A percentile compares a stretch with the other conserved stretches of the same genome.
phyloP scores from a whole-genome alignment of 2,329 filamentous ascomycete species.

The Aquanectria penicillioides region DNA sequence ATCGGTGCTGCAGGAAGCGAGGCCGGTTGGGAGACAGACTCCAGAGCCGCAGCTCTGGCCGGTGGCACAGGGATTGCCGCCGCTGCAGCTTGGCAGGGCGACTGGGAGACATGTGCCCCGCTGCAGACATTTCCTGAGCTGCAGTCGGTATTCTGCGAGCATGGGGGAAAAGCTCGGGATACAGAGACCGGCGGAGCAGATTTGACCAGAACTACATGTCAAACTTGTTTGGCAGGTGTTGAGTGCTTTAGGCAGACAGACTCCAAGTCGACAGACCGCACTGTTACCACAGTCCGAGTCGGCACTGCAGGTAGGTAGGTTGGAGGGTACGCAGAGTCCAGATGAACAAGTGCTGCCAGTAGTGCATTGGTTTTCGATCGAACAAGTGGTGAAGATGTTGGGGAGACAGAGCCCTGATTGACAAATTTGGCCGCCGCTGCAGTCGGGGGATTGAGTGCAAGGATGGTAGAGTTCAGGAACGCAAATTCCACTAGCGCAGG shows the following conservation, averaged over 20 bases:
- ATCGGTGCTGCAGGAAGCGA: constrained; percentile 5
- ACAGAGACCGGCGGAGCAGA: constrained; percentile 13
- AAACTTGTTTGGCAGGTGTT: not conserved
- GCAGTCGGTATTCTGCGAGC: constrained; percentile 3
- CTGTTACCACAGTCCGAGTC: constrained; percentile 17
- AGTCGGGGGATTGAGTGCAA: constrained; percentile 4
- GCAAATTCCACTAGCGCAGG: constrained; percentile 8
- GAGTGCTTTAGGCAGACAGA: constrained; percentile 8
- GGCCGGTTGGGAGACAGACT: constrained; percentile 8
- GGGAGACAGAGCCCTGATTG: constrained; percentile 9
- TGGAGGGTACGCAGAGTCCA: constrained; percentile 8
- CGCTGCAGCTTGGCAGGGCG: not conserved
- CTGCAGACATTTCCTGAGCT: constrained; percentile 3
- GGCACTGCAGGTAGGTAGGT: not conserved
- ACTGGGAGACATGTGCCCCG: constrained; percentile 16
- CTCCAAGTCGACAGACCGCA: constrained; percentile 12
- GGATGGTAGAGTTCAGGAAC: constrained; percentile 10
- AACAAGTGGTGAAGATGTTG: constrained; percentile 1
- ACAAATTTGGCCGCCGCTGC: not conserved
- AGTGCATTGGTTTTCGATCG: not conserved
- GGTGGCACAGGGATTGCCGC: not conserved
- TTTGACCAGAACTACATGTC: constrained; percentile 6
- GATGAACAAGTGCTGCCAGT: constrained; percentile 4
- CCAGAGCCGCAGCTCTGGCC: constrained; percentile 9
- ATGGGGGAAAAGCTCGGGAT: constrained; percentile 15